Evolutionary conservation across 1,139 yeast species (phyloP).

Genomic region (Suhomyces bokatorum): DNA sequence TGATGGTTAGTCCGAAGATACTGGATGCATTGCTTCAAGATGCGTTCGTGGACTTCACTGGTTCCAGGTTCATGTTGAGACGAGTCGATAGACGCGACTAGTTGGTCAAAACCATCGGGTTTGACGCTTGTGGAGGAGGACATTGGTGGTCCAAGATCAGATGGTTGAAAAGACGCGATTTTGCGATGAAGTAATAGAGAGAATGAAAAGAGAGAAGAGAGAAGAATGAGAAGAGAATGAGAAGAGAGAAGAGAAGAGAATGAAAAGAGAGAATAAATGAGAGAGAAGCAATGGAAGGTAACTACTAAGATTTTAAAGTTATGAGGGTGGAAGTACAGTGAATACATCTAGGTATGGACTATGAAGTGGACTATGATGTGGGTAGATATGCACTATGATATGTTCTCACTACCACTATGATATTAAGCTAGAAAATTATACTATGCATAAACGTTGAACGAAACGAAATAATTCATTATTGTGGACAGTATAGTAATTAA

Average conservation of each 20-base stretch:
- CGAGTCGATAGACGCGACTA: slow-evolving; percentile 21
- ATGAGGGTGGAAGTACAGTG: too few relatives aligned
- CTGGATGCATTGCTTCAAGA: slow-evolving; percentile 26
- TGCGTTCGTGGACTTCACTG: slow-evolving; percentile 29
- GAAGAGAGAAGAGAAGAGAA: neutral
- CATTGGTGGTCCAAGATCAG: neutral
- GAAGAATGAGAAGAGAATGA: neutral
- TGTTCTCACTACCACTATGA: too few relatives aligned
- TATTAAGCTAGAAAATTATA: too few relatives aligned
- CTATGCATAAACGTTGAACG: too few relatives aligned
- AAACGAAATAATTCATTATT: too few relatives aligned
- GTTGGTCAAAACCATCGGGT: slow-evolving; percentile 31
- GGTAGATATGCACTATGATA: too few relatives aligned
- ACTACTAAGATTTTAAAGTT: too few relatives aligned
- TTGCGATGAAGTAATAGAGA: neutral
- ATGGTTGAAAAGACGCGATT: neutral
- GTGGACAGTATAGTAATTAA: too few relatives aligned
- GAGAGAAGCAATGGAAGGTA: too few relatives aligned
- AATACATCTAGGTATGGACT: too few relatives aligned
- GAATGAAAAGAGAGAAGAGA: neutral
- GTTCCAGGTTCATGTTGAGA: slow-evolving; percentile 29
- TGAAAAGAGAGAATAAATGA: too few relatives aligned
- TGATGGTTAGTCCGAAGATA: slow-evolving; percentile 25
- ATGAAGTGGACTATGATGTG: too few relatives aligned
- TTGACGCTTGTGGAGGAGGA: slow-evolving; percentile 10